These are phyloP conservation scores for Claviceps quebecensis DNA, from an alignment of 2,329 filamentous ascomycete genomes.

Conservation along the genomic window DNA sequence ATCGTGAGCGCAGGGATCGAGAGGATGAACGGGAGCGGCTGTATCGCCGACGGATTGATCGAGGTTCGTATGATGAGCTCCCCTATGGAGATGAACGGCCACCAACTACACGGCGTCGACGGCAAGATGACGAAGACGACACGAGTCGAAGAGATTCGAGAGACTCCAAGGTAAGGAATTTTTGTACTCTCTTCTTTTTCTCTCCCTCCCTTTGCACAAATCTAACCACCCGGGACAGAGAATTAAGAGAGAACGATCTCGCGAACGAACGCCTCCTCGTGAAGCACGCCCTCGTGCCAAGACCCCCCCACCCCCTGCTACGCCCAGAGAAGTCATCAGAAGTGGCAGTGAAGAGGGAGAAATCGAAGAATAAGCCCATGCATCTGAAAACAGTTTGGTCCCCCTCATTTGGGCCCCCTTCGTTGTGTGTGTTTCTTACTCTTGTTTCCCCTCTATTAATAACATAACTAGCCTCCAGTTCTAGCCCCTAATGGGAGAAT, in stretches of 20 bases:
- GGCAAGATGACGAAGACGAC: conserved; percentile 65
- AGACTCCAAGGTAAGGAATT: conserved; percentile 46
- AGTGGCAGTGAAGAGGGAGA: conserved; percentile 92
- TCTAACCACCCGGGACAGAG: conserved; percentile 30
- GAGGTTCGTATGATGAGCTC: conserved; percentile 70
- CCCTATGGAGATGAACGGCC: conserved; percentile 73
- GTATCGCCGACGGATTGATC: conserved; percentile 67
- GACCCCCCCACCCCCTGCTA: conserved; percentile 28
- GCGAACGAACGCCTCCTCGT: conserved; percentile 47
- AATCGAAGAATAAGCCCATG: conserved; percentile 54
- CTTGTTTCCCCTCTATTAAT: not conserved
- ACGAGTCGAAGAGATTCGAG: conserved; percentile 50
- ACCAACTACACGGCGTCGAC: conserved; percentile 55
- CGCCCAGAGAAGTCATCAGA: conserved; percentile 34
- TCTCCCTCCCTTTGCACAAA: not conserved
- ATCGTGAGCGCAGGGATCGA: conserved; percentile 72
- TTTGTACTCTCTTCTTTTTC: not conserved
- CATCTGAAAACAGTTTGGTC: not conserved
- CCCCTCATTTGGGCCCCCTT: not conserved
- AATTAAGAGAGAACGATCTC: conserved; percentile 41
- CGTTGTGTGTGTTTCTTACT: not conserved
- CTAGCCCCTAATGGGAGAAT: conserved; percentile 1
- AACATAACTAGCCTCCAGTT: conserved; percentile 3
- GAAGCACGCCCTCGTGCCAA: conserved; percentile 43
- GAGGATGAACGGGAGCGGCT: conserved; percentile 82